Evolutionary conservation across 2,329 filamentous ascomycete species (phyloP).

Genomic region (Penicillium fuscoglaucum): DNA sequence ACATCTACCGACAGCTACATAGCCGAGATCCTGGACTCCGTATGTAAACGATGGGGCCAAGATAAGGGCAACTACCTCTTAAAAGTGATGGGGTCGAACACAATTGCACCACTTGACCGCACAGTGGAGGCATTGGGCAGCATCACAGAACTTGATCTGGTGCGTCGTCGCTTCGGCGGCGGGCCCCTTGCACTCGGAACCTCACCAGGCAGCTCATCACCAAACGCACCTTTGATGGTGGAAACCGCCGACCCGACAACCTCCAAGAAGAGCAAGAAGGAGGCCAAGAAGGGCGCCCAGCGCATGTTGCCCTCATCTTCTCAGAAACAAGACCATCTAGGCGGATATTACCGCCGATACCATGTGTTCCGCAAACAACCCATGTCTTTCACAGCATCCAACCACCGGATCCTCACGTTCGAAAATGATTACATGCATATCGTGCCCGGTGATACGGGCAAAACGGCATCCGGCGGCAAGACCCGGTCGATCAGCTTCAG

Average conservation of each 20-base stretch:
- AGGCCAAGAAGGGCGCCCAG: slow-evolving; percentile 40
- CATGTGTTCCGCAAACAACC: slow-evolving; percentile 65
- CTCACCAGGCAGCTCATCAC: slow-evolving; percentile 62
- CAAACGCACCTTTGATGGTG: slow-evolving; percentile 64
- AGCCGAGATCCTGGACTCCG: slow-evolving; percentile 64
- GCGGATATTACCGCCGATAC: slow-evolving; percentile 61
- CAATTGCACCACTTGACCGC: slow-evolving; percentile 63
- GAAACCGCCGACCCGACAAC: slow-evolving; percentile 33
- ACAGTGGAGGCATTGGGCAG: slow-evolving; percentile 64
- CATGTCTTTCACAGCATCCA: slow-evolving; percentile 63
- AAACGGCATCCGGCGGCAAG: slow-evolving; percentile 55
- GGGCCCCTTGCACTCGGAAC: slow-evolving; percentile 57
- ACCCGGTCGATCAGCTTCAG: slow-evolving; percentile 64
- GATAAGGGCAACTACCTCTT: slow-evolving; percentile 65
- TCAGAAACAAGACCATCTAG: slow-evolving; percentile 50
- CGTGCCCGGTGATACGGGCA: slow-evolving; percentile 58
- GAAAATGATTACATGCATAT: slow-evolving; percentile 68
- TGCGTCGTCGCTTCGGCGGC: slow-evolving; percentile 63
- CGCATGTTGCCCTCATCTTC: slow-evolving; percentile 49
- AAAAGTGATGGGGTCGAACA: slow-evolving; percentile 63
- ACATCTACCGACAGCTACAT: slow-evolving; percentile 67
- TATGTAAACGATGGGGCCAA: slow-evolving; percentile 62
- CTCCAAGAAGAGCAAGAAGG: slow-evolving; percentile 42
- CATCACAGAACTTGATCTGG: slow-evolving; percentile 61
- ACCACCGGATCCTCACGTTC: slow-evolving; percentile 61